These are phyloP conservation scores for Grosmannia penicillata DNA, from an alignment of 2,329 filamentous ascomycete species.

Conservation along the genomic window DNA sequence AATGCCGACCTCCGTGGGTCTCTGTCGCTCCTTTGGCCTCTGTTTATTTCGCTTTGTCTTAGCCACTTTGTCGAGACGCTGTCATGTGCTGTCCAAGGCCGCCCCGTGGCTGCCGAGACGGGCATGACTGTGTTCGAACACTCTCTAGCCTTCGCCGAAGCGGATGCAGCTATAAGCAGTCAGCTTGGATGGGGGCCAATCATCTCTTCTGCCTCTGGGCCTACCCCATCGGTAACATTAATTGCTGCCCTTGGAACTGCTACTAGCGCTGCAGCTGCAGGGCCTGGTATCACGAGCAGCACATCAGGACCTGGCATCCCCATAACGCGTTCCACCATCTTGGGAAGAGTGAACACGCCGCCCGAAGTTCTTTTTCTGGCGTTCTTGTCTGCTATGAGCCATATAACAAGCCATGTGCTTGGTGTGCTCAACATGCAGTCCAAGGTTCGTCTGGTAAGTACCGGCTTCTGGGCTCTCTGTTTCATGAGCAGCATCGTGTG, in stretches of 20 bases:
- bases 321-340: conserved; percentile 49
- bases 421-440: conserved; percentile 70
- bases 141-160: conserved; percentile 88
- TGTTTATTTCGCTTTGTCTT: conserved; percentile 54
- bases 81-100: conserved; percentile 75
- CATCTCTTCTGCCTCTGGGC: conserved; percentile 17
- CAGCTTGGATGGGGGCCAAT: conserved; percentile 61
- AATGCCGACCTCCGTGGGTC: conserved; percentile 54
- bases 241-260: conserved; percentile 10
- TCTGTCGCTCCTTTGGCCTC: conserved; percentile 58
- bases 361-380: conserved; percentile 79
- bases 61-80: conserved; percentile 85
- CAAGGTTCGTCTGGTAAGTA: conserved; percentile 69
- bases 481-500: conserved; percentile 79
- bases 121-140: conserved; percentile 96
- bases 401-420: conserved; percentile 69
- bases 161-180: conserved; percentile 72
- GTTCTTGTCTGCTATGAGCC: conserved; percentile 78
- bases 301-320: conserved; percentile 25
- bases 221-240: conserved; percentile 28
- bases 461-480: conserved; percentile 75
- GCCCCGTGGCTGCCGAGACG: conserved; percentile 66
- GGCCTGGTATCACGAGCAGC: background rate
- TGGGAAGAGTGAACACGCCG: conserved; percentile 72
- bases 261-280: conserved; percentile 7